Percentiles rank a stretch among this genome's conserved stretches.
phyloP scores from a whole-genome alignment of 176 grass and related monocot genomes.

The Pontederia paniculata region DNA sequence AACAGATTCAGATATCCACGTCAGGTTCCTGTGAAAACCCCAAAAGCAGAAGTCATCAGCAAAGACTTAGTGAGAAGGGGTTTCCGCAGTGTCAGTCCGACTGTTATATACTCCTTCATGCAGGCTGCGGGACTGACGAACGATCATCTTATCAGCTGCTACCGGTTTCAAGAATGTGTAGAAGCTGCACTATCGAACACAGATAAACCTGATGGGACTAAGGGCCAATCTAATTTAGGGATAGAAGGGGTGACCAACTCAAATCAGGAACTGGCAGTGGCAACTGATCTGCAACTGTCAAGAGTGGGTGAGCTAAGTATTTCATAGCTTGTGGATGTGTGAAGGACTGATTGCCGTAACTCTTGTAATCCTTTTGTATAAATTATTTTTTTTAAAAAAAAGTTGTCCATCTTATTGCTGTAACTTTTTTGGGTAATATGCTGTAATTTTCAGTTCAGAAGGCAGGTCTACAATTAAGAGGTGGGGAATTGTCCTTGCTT shows the following conservation, averaged over 20 bases:
- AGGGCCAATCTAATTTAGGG: background rate
- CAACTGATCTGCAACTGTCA: conserved; percentile 4
- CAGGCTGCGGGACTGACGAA: conserved; percentile 79
- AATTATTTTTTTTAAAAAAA: background rate
- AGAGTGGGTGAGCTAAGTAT: background rate
- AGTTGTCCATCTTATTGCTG: background rate
- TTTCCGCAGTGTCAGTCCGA: conserved; percentile 66
- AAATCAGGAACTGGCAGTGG: background rate
- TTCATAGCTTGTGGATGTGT: background rate
- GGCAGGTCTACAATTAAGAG: background rate
- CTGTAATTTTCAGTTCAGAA: background rate
- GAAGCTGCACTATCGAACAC: conserved; percentile 7
- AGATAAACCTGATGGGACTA: conserved; percentile 3
- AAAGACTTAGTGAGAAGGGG: conserved; percentile 86
- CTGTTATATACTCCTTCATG: conserved; percentile 93
- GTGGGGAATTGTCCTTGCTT: too few species aligned
- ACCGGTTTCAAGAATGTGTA: conserved; percentile 57
- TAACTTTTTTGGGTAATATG: too few species aligned
- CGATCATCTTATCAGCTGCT: conserved; percentile 77
- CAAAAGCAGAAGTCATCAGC: conserved; percentile 88
- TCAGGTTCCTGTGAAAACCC: conserved; percentile 73
- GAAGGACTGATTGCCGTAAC: background rate
- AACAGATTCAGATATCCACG: conserved; percentile 54
- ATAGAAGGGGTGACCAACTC: background rate
- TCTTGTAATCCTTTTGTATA: too few species aligned